phyloP scores from a whole-genome alignment of 345 rosid species.

The Eucalyptus polybractea region DNA sequence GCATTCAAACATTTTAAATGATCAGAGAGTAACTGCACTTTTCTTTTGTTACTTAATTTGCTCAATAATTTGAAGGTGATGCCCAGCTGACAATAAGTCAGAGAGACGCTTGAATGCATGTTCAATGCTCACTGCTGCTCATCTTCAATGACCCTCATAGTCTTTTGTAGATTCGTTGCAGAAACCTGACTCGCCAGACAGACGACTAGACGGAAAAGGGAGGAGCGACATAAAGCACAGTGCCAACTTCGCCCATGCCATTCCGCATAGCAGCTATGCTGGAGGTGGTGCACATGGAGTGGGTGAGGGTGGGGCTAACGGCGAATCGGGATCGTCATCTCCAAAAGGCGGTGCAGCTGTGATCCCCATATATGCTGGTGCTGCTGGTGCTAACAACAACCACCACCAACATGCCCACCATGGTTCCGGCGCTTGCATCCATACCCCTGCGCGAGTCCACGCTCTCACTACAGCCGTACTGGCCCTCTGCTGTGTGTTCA shows the following conservation, averaged over 20 bases:
- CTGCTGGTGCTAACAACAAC: slow-evolving; percentile 9
- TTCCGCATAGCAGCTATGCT: neutral
- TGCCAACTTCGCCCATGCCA: neutral
- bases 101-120: neutral
- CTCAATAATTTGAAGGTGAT: neutral
- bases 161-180: neutral
- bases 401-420: neutral
- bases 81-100: neutral
- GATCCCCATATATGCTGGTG: slow-evolving; percentile 1
- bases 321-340: neutral
- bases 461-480: neutral
- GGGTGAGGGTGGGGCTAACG: neutral
- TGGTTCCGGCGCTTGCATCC: neutral
- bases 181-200: neutral
- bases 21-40: neutral
- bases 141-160: neutral
- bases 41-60: neutral
- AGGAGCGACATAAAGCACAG: neutral
- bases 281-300: neutral
- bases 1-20: neutral
- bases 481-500: neutral
- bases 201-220: neutral
- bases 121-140: neutral
- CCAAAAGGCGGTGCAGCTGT: neutral
- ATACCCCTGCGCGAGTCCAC: neutral